A percentile compares a stretch with the other conserved stretches of the same genome.
Conservation (phyloP, 768 basidiomycete species). For the Clitopilus hobsonii region DNA sequence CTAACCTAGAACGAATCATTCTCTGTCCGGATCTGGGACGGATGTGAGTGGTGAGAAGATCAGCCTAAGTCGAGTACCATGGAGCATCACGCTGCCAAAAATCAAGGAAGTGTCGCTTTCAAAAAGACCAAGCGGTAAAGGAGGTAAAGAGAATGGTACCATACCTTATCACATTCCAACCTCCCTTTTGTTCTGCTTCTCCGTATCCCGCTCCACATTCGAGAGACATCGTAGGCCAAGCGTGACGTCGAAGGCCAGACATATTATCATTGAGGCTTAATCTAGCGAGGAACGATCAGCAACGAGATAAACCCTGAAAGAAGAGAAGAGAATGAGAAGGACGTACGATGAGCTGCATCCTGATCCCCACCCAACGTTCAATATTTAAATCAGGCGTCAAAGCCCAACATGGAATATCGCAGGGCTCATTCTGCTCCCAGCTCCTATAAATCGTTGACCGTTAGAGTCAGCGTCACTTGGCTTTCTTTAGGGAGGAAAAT, state of each 20-base stretch:
- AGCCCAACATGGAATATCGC: slow-evolving; percentile 81
- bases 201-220: slow-evolving; percentile 70
- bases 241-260: slow-evolving; percentile 78
- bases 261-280: slow-evolving; percentile 73
- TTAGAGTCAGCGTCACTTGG: too few relatives aligned
- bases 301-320: too few relatives aligned
- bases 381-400: slow-evolving; percentile 68
- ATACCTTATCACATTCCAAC: slow-evolving; percentile 89
- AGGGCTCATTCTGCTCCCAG: slow-evolving; percentile 68
- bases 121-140: too few relatives aligned
- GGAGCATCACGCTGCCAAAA: slow-evolving; percentile 60
- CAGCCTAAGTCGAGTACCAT: slow-evolving; percentile 82
- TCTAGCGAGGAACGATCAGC: slow-evolving; percentile 66
- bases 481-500: too few relatives aligned
- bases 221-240: slow-evolving; percentile 64
- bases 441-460: too few relatives aligned
- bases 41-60: slow-evolving; percentile 68
- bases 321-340: neutral
- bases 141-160: slow-evolving; percentile 2
- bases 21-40: slow-evolving; percentile 83
- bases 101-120: neutral
- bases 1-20: slow-evolving; percentile 92
- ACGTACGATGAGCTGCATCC: slow-evolving; percentile 72
- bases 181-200: slow-evolving; percentile 68
- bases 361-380: slow-evolving; percentile 81